Base-by-base conservation (phyloP, 371 early-diverging fungal species). In the Mucor mucedo region DNA sequence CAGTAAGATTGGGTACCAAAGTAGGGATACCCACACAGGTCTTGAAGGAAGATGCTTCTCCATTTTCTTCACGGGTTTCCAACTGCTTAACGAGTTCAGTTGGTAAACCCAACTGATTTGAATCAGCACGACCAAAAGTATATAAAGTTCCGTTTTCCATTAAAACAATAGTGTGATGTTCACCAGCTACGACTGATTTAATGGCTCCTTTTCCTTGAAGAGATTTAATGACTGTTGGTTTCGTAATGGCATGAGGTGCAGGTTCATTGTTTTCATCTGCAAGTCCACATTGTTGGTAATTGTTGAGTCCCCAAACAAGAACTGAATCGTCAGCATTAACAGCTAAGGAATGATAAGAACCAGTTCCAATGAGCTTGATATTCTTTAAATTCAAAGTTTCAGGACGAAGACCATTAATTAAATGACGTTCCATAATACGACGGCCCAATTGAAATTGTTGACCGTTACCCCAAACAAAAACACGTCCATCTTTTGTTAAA, bases 391-490 rank as follows among this genome's bases (percentile, higher is more conserved):
- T 79, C 16, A 86, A 68, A n/a, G 70, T 56, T 64, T 84, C 87
- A 4, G 89, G 90, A 6, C 69, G 74, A 63, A 89, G 72, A 7
- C 87, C 89, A 39, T 85, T 86, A 56, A 76, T 72, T 53, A 83
- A 85, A 55, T 84, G 87, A 41, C 88, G 92, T 69, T 83, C 85
- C 55, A 89, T 78, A 33, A 92, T 82, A 65, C 89, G 84, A 53
- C 92, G 90, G 50, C 98, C 98, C n/a, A 97, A 83, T 77, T 98
- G 98, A 67, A 85, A 89, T 70, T 93, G 95, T 68, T 96, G 93
- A n/a, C 94, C 95, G 70, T 91, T 89, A 38, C 99, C 99, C 96
- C 96, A 98, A 11, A 92, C 87, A 73, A 85, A 96, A 11, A 99
- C 87, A 61, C 75, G 75, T 47, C 95, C 93, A 28, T 87, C 84